Conservation (phyloP, 192 early-diverging fungal species). For the Umbelopsis vinacea region DNA sequence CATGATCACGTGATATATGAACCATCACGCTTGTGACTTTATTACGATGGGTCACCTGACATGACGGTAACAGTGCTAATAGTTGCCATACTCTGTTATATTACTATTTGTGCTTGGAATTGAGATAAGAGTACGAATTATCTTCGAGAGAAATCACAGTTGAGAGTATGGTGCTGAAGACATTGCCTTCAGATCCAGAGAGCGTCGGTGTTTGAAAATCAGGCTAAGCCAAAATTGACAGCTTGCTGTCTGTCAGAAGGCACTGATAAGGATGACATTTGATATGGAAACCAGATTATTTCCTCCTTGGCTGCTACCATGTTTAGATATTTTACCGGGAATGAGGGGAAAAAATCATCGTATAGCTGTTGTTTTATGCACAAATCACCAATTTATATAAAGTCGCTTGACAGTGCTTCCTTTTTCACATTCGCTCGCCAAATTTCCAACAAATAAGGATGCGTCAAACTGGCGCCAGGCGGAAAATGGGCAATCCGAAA, state of each 20-base stretch:
- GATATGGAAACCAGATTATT: constrained; percentile 12
- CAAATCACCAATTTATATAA: background rate
- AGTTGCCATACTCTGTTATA: too few relatives aligned
- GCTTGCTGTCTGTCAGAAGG: background rate
- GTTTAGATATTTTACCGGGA: too few relatives aligned
- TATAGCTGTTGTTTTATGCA: background rate
- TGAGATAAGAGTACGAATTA: background rate
- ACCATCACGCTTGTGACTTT: background rate
- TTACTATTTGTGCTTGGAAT: background rate
- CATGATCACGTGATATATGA: background rate
- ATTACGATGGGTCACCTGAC: too few relatives aligned
- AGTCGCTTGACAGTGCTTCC: background rate
- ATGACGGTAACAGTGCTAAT: too few relatives aligned
- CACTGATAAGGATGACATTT: background rate
- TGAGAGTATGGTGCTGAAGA: background rate
- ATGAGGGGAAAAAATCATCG: too few relatives aligned
- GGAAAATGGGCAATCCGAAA: background rate
- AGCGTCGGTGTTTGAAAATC: background rate
- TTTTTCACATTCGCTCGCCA: background rate
- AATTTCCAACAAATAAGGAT: constrained; percentile 10
- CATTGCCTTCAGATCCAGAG: background rate
- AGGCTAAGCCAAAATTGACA: background rate
- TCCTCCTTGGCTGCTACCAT: too few relatives aligned
- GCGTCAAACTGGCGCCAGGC: constrained; percentile 1
- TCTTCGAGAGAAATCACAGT: background rate